These are phyloP conservation scores for Colletotrichum nymphaeae DNA, from an alignment of 2,329 filamentous ascomycete genomes.

Conservation along the genomic window DNA sequence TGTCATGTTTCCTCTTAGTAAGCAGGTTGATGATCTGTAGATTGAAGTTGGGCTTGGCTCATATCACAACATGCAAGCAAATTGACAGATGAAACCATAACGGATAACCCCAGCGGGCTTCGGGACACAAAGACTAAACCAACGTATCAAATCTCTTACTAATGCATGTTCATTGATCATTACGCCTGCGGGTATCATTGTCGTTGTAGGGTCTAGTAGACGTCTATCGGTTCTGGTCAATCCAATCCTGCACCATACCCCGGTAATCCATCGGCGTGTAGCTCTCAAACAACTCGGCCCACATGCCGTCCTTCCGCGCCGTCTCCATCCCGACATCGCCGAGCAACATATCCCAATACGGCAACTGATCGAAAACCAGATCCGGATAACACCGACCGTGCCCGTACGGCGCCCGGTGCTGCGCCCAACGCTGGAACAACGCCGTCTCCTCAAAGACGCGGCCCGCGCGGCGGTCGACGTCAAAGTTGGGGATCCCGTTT, in stretches of 20 bases:
- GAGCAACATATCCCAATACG: constrained; percentile 68
- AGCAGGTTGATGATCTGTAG: neutral
- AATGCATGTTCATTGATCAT: neutral
- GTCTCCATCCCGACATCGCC: constrained; percentile 62
- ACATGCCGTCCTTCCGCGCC: constrained; percentile 48
- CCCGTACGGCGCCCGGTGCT: constrained; percentile 61
- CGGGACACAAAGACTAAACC: neutral
- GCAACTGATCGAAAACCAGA: constrained; percentile 69
- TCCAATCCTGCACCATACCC: constrained; percentile 56
- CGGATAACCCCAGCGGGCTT: neutral
- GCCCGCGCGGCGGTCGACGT: constrained; percentile 8
- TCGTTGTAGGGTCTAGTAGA: neutral
- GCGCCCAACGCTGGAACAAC: constrained; percentile 63
- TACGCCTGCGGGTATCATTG: neutral
- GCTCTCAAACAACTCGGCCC: constrained; percentile 53
- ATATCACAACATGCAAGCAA: neutral
- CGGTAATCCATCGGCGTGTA: constrained; percentile 59
- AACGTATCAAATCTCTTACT: neutral
- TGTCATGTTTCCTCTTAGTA: too few relatives aligned
- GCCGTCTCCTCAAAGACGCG: constrained; percentile 51
- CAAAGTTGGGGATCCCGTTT: constrained; percentile 49
- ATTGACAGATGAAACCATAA: neutral
- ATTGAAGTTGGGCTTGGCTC: neutral
- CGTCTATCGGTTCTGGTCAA: constrained; percentile 26
- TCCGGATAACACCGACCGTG: constrained; percentile 63